Percentiles rank a stretch among this genome's conserved stretches.
Conservation (phyloP, 257 asterid species). For the Plantago ovata region DNA sequence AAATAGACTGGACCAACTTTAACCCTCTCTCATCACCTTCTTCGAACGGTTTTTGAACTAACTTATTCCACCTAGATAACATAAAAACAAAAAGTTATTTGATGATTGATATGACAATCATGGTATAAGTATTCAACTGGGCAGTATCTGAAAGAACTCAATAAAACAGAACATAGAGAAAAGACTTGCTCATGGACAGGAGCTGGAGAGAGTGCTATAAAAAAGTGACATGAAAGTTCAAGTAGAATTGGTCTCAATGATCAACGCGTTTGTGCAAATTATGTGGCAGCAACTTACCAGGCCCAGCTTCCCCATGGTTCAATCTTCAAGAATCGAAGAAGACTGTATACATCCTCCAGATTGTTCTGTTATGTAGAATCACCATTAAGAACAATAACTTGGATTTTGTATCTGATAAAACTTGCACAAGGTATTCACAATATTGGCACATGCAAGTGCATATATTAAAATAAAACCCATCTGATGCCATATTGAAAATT, state of each 20-base stretch:
- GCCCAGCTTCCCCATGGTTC: conserved; percentile 99
- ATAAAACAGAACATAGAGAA: conserved; percentile 7
- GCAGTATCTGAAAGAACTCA: no score
- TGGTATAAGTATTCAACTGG: no score
- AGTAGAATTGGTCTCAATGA: conserved; percentile 7
- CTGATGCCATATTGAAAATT: no score
- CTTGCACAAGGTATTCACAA: not conserved
- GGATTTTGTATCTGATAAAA: not conserved
- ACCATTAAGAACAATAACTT: conserved; percentile 16
- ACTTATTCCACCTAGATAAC: conserved; percentile 84
- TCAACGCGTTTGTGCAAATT: conserved; percentile 20
- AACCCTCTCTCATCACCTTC: conserved; percentile 93
- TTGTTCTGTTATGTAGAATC: conserved; percentile 62
- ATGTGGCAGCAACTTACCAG: conserved; percentile 51
- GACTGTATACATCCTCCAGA: conserved; percentile 90
- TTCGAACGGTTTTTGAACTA: conserved; percentile 94
- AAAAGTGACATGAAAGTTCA: not conserved
- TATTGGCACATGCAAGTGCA: no score
- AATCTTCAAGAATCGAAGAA: conserved; percentile 88
- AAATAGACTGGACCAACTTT: conserved; percentile 77
- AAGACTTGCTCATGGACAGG: no score
- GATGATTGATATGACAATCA: not conserved
- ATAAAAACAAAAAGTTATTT: conserved; percentile 7
- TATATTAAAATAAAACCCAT: no score
- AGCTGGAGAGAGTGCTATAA: no score